A percentile compares a stretch with the other conserved stretches of the same genome.
Conservation (phyloP, 2,329 filamentous ascomycete genomes). For the Aphanocladium album region DNA sequence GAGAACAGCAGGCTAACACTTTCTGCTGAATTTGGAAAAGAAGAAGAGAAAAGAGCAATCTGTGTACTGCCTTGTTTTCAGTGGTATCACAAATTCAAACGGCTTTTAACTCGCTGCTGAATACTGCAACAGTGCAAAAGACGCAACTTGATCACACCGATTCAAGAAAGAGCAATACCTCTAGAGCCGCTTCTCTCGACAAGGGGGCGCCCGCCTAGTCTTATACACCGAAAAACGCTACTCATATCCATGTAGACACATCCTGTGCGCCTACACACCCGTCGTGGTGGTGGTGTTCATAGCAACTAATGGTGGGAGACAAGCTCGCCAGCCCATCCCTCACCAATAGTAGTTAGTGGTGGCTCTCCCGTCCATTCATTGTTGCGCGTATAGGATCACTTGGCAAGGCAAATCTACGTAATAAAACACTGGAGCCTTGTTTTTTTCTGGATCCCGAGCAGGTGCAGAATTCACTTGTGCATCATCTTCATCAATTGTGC, state of each 20-base stretch:
- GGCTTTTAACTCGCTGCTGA: neutral
- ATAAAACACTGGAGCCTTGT: neutral
- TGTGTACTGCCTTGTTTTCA: neutral
- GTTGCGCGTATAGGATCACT: neutral
- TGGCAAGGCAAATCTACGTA: conserved; percentile 1
- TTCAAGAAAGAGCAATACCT: neutral
- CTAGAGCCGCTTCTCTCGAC: neutral
- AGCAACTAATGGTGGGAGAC: neutral
- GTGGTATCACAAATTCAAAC: no score
- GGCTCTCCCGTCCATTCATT: no score
- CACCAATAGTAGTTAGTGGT: neutral
- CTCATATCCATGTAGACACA: neutral
- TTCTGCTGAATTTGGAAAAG: neutral
- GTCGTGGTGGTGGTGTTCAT: neutral
- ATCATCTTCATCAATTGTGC: neutral
- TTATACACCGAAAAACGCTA: neutral
- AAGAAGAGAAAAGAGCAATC: neutral
- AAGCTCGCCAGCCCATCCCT: neutral
- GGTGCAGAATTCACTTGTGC: neutral
- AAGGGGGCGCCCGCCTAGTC: conserved; percentile 1
- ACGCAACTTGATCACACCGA: neutral
- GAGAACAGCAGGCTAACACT: neutral
- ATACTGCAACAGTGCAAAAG: neutral
- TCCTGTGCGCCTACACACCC: neutral
- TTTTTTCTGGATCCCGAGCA: neutral